Conservation (phyloP, 331 rosid genomes). For the Pyrus hybrid region DNA sequence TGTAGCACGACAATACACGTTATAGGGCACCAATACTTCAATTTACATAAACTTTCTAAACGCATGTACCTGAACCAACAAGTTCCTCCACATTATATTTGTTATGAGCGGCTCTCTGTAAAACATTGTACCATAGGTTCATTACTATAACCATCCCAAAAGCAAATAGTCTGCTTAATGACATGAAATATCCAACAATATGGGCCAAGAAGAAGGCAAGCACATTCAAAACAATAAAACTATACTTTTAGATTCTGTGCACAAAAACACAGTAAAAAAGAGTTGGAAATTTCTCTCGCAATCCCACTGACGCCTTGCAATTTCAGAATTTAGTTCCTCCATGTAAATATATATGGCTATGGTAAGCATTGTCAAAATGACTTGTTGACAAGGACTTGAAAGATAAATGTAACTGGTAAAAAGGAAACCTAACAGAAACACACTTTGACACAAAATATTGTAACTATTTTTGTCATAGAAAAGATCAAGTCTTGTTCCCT, state of each 20-base stretch:
- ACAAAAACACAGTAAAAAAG: not conserved
- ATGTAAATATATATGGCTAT: not conserved
- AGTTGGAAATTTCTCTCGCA: not conserved
- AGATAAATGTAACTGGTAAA: not conserved
- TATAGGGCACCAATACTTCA: not conserved
- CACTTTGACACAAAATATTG: not conserved
- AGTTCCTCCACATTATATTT: slow-evolving; percentile 88
- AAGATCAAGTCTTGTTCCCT: not conserved
- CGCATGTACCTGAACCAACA: slow-evolving; percentile 68
- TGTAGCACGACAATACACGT: not conserved
- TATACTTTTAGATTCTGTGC: not conserved
- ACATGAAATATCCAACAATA: not conserved
- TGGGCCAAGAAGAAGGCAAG: not conserved
- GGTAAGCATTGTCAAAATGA: not conserved
- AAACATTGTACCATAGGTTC: slow-evolving; percentile 1
- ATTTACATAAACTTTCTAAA: not conserved
- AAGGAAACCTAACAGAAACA: not conserved
- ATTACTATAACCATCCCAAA: slow-evolving; percentile 9
- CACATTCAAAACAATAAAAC: not conserved
- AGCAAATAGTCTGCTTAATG: not conserved
- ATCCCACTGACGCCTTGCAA: not conserved
- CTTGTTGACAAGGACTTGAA: not conserved
- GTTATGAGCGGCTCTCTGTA: slow-evolving; percentile 86
- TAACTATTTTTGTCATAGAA: not conserved
- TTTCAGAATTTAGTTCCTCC: not conserved